Percentiles rank a stretch among this genome's conserved stretches.
Evolutionary conservation across 371 early-diverging fungal genomes (phyloP).

Genomic region (Mortierella sp.): DNA sequence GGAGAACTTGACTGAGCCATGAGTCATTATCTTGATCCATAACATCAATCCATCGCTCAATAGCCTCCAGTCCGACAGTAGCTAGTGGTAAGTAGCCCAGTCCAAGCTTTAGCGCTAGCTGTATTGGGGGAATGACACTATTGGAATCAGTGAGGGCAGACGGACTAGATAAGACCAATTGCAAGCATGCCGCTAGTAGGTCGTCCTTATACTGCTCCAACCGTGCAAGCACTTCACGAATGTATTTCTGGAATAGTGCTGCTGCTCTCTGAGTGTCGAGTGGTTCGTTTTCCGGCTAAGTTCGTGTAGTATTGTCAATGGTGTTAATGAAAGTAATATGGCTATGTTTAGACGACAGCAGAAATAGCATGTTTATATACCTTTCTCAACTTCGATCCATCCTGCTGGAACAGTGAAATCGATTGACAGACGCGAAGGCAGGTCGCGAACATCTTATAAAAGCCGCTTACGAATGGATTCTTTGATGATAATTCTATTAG

Average conservation of each 20-base stretch:
- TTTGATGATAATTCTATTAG: conserved; percentile 67
- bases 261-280: conserved; percentile 50
- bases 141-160: conserved; percentile 66
- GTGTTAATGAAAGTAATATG: background rate
- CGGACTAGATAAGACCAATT: conserved; percentile 73
- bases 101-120: conserved; percentile 75
- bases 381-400: conserved; percentile 5
- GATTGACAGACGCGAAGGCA: conserved; percentile 63
- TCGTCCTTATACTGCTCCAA: conserved; percentile 84
- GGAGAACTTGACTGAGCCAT: conserved; percentile 63
- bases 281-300: conserved; percentile 35
- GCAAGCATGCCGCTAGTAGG: conserved; percentile 76
- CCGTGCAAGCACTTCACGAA: conserved; percentile 71
- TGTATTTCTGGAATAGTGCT: conserved; percentile 63
- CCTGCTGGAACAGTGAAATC: conserved; percentile 55
- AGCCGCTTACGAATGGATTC: conserved; percentile 79
- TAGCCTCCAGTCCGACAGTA: conserved; percentile 68
- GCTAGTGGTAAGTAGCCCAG: conserved; percentile 78
- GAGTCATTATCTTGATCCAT: conserved; percentile 33
- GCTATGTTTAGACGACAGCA: background rate
- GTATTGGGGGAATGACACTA: conserved; percentile 68
- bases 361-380: conserved; percentile 25
- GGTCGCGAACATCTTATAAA: conserved; percentile 75
- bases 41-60: conserved; percentile 68
- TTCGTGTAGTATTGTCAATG: background rate